Evolutionary conservation across 345 rosid species (phyloP).

Genomic region (Jatropha curcas): DNA sequence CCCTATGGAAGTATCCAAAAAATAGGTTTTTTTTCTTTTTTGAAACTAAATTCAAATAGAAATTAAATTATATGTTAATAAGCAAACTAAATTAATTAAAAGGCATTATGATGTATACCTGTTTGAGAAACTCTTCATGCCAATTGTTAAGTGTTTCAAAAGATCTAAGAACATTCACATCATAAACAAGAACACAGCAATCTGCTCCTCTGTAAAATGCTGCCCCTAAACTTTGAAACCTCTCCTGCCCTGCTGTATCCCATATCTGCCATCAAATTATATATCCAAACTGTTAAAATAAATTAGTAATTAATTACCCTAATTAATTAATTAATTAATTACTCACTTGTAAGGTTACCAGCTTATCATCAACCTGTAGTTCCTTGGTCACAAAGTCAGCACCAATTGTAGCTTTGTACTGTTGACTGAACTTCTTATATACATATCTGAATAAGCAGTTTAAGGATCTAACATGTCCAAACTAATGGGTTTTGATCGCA

Average conservation of each 20-base stretch:
- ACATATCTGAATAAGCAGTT: conserved; percentile 57
- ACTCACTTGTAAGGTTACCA: conserved; percentile 78
- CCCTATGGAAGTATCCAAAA: too few species aligned
- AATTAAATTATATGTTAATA: too few species aligned
- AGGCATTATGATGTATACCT: conserved; percentile 37
- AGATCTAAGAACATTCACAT: conserved; percentile 60
- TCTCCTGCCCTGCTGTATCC: conserved; percentile 98
- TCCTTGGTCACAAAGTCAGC: conserved; percentile 94
- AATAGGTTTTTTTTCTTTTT: too few species aligned
- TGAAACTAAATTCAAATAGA: too few species aligned
- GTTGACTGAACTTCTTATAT: conserved; percentile 66
- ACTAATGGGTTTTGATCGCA: neutral
- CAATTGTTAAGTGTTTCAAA: conserved; percentile 68
- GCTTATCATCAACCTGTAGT: conserved; percentile 66
- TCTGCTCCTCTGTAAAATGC: conserved; percentile 94
- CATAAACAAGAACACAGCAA: conserved; percentile 77
- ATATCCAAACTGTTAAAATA: neutral
- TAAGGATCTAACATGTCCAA: neutral
- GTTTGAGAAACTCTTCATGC: conserved; percentile 74
- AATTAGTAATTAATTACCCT: neutral
- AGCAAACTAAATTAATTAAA: too few species aligned
- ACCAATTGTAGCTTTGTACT: conserved; percentile 89
- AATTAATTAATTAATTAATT: neutral
- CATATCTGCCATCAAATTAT: conserved; percentile 51
- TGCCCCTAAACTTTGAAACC: conserved; percentile 81